Evolutionary conservation across 192 early-diverging fungal genomes (phyloP), one percentile per base, ranked within the genome.

Genomic region (Coemansia biformis): DNA sequence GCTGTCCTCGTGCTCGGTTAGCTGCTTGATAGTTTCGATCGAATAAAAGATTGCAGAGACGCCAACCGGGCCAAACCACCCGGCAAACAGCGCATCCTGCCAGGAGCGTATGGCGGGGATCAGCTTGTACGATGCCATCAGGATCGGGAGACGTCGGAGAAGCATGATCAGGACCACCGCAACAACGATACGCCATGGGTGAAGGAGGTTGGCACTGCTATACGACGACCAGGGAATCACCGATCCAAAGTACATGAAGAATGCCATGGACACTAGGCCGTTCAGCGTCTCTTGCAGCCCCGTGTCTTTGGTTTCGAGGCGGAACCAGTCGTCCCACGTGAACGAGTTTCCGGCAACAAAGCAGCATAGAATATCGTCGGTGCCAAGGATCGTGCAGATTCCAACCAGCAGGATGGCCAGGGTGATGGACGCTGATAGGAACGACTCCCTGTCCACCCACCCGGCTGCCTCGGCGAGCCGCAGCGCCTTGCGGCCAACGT

Each of bases 11-110:
- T 76, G 58, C 10, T 51, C 43, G 1, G 65, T 43, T 15, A 70
- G 7, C 19, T 71, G 55, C 30, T 63, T 61, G 31, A 61, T 60
- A 1, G 78, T 57, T 46, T 77, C 72, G 8, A 69, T 59, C 9
- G 72, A 54, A 49, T 85, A 86, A 38, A 73, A 86, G 8, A 84
- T 29, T 11, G 81, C 81, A 6, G 78, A 67, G 26, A 82, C 84
- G 11, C 86, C 88, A 39, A 96, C 87, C 5, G 91, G 91, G 0
- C 91, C 93, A 54, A 96, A 96, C 88, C 88, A 96, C 9, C 91
- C 90, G 9, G 81, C 83, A 59, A 91, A 91, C 4, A 85, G 68
- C 0, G 87, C 88, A 43, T 92, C 88, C 17, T 80, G 79, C 58
- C 79, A 82, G 1, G 73, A 86, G 16, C 73, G 78, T 28, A 90